These are phyloP conservation scores for Fusarium haematococcum DNA, from an alignment of 2,329 filamentous ascomycete species.

Conservation along the genomic window DNA sequence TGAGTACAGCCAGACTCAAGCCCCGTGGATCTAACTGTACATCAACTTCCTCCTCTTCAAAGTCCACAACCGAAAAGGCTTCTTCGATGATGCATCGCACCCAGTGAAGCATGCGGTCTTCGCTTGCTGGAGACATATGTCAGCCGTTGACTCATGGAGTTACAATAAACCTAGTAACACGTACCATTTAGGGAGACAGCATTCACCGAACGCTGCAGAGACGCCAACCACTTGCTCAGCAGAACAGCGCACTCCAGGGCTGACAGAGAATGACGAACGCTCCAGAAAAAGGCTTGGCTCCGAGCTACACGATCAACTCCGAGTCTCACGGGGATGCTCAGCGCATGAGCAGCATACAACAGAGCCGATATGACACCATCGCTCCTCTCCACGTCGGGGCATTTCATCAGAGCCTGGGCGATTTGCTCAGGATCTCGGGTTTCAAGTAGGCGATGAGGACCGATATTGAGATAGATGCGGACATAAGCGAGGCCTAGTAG, in stretches of 20 bases:
- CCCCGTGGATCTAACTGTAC: constrained; percentile 9
- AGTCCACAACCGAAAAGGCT: constrained; percentile 53
- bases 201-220: background rate
- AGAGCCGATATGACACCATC: constrained; percentile 62
- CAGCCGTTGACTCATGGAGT: background rate
- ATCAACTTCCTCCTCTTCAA: constrained; percentile 31
- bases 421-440: constrained; percentile 56
- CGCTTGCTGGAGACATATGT: constrained; percentile 47
- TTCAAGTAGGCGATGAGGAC: constrained; percentile 56
- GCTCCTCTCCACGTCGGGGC: constrained; percentile 58
- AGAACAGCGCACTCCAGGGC: constrained; percentile 67
- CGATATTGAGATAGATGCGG: constrained; percentile 59
- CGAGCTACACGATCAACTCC: constrained; percentile 66
- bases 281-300: constrained; percentile 69
- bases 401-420: constrained; percentile 51
- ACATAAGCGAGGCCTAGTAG: constrained; percentile 60
- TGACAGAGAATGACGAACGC: constrained; percentile 66
- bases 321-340: constrained; percentile 66
- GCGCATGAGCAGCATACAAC: constrained; percentile 64
- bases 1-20: constrained; percentile 55
- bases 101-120: constrained; percentile 60
- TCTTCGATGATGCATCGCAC: constrained; percentile 59
- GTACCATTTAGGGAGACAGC: background rate
- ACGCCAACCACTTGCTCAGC: constrained; percentile 61
- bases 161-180: background rate